phyloP scores from a whole-genome alignment of 192 early-diverging fungal species.

The Geranomyces variabilis region DNA sequence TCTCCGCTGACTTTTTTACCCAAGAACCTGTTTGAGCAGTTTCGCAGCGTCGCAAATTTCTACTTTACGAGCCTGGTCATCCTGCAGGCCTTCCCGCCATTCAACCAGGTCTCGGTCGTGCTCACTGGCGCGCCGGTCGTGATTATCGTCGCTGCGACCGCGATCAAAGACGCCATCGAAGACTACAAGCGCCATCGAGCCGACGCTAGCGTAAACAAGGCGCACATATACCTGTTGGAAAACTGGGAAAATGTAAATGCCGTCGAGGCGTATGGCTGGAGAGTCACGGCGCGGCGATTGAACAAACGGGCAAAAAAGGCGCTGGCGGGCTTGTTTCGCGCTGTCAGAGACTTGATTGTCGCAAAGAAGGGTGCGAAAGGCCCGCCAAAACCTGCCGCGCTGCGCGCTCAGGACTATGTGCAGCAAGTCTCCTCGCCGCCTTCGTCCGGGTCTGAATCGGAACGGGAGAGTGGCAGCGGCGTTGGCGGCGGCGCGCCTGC shows the following conservation, averaged over 20 bases:
- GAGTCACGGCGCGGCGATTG: conserved; percentile 2
- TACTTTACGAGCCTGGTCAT: conserved; percentile 88
- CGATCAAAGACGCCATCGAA: conserved; percentile 78
- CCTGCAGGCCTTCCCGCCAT: conserved; percentile 76
- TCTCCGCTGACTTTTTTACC: conserved; percentile 87
- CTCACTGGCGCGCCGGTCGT: conserved; percentile 54
- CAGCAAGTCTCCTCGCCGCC: neutral
- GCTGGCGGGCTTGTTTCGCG: neutral
- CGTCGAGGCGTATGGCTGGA: conserved; percentile 23
- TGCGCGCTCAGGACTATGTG: conserved; percentile 26
- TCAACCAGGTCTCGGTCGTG: conserved; percentile 54
- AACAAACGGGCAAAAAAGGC: conserved; percentile 14
- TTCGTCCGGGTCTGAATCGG: neutral
- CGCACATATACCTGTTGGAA: conserved; percentile 58
- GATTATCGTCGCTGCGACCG: conserved; percentile 52
- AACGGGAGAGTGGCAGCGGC: neutral
- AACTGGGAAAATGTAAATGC: conserved; percentile 69
- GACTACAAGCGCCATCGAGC: conserved; percentile 85
- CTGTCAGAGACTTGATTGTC: neutral
- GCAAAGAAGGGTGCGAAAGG: neutral
- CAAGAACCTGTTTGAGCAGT: conserved; percentile 97
- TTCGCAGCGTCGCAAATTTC: conserved; percentile 91
- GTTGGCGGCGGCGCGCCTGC: neutral
- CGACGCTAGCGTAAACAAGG: conserved; percentile 82
- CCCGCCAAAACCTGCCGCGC: conserved; percentile 1